phyloP scores from a whole-genome alignment of 805 yeast genomes.

The Metschnikowia dekortorum region DNA sequence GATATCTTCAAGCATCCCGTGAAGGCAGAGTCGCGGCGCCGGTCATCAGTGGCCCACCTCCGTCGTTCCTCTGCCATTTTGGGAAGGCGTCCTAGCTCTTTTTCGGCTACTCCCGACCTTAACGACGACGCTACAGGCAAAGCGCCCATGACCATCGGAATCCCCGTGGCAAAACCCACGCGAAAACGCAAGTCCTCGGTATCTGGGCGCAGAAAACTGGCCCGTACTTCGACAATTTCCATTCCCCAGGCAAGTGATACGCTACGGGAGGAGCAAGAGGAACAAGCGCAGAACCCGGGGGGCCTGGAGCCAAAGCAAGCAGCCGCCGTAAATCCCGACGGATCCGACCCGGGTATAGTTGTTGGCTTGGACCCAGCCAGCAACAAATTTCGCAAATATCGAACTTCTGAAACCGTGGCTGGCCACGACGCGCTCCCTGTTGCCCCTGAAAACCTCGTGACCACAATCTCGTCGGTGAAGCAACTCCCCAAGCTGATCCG shows the following conservation, averaged over 20 bases:
- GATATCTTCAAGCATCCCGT: conserved; percentile 31
- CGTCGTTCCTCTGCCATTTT: conserved; percentile 36
- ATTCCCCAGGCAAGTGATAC: conserved; percentile 5
- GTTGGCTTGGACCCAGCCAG: conserved; percentile 32
- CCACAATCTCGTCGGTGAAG: conserved; percentile 25
- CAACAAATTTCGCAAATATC: conserved; percentile 26
- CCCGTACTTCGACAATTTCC: conserved; percentile 6
- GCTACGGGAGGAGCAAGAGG: conserved; percentile 7
- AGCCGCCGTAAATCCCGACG: conserved; percentile 1
- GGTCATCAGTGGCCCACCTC: conserved; percentile 27
- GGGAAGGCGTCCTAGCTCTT: conserved; percentile 19
- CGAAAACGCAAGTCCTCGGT: conserved; percentile 22
- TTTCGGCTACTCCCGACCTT: conserved; percentile 20
- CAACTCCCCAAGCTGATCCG: conserved; percentile 37
- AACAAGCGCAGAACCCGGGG: neutral
- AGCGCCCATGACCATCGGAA: conserved; percentile 35
- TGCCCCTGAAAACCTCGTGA: conserved; percentile 37
- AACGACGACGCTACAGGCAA: conserved; percentile 9
- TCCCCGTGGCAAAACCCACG: conserved; percentile 29
- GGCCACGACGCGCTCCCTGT: conserved; percentile 22
- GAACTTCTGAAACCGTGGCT: conserved; percentile 8
- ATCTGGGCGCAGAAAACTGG: conserved; percentile 3
- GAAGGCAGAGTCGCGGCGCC: conserved; percentile 18
- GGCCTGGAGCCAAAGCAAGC: conserved; percentile 3
- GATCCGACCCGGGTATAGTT: conserved; percentile 16